Evolutionary conservation across 2,329 filamentous ascomycete genomes (phyloP), one percentile per base, ranked within the genome.

Genomic region (Setomelanomma holmii): DNA sequence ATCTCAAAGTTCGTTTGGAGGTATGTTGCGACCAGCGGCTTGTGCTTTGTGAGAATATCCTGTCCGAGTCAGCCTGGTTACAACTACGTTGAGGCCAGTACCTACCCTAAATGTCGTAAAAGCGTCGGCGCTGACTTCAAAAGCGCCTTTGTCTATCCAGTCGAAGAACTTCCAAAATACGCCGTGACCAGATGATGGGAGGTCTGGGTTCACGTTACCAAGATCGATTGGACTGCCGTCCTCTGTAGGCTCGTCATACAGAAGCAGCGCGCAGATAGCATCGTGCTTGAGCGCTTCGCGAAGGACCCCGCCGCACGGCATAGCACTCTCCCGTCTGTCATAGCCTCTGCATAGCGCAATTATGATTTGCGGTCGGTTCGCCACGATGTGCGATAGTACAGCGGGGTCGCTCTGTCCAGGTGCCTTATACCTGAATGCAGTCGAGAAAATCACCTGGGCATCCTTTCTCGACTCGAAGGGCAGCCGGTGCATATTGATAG

Each of bases 391-490:
- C 62, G 91, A 89, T 51, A 99, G 82, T 21, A 95, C 92, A 44
- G 93, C 86, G 0, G 92, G 91, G 56, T 96, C 91, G 61, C 84
- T 81, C 17, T 87, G 86, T 1, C 84, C 84, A 38, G 84, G 85
- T 5, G 89, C 89, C 59, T 90, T 90, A 80, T 95, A 97, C 61
- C 93, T 90, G 73, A 97, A 91, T 63, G 96, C 89, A 74, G 93
- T 95, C 35, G 92, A 96, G 78, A 98, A 95, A 72, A 97, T 95
- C 58, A 95, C 90, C 74, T 97, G 93, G 11, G 91, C 90, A 71
- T 97, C 93, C 80, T 97, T 98, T 69, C 93, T 88, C 33, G 93
- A 91, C 79, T 99, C 95, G 79, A 99, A 99, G 0, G 93, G 92
- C 4, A 99, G 84, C 45, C 88, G 86, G 76, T 91, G 87, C 40